Evolutionary conservation across 1,284 basidiomycete species (phyloP), one percentile per base, ranked within the genome.

Genomic region (Ceratobasidium sp.): DNA sequence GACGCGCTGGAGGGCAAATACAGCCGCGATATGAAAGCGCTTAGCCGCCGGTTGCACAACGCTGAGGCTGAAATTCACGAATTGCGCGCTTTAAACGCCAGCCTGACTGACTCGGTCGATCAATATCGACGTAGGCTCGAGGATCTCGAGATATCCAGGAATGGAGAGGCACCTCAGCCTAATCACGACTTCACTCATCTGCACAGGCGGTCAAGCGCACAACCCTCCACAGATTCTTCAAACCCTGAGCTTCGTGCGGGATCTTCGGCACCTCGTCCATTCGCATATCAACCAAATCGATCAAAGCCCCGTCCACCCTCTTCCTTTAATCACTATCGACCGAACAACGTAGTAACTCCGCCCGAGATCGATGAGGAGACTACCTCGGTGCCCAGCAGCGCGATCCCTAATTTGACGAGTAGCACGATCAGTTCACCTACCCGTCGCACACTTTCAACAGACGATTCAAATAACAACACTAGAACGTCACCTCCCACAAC

Each of bases 211-310:
- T 8, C 30, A 14, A 30, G 36, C 46, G 18, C 4, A 21, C 53
- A n/a, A n/a, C n/a, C n/a, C 4, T 18, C 53, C 1, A 16, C 30
- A 18, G n/a, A 8, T 3, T 14, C 26, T 21, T 32, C 53, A 12
- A 36, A 9, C 53, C 53, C 16, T 8, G 53, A 70, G 23, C 65
- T 43, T 8, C 65, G 36, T 10, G 41, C 41, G 18, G 52, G 41
- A 32, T 55, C 32, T 18, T 28, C 53, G 16, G 55, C 43, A 5
- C 8, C 53, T 10, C 53, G 6, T 23, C 59, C 23, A 18, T 14
- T 70, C 26, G 26, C 53, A 1, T 70, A 70, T 26, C 65, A 32
- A 45, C 65, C 61, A 6, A 50, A 64, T 21, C 52, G 65, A 8
- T 55, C 41, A 34, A 57, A 43, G 18, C 23, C 53, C 21, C 32